Conservation (phyloP, 1,284 basidiomycete species). For the Heterobasidion irregulare region DNA sequence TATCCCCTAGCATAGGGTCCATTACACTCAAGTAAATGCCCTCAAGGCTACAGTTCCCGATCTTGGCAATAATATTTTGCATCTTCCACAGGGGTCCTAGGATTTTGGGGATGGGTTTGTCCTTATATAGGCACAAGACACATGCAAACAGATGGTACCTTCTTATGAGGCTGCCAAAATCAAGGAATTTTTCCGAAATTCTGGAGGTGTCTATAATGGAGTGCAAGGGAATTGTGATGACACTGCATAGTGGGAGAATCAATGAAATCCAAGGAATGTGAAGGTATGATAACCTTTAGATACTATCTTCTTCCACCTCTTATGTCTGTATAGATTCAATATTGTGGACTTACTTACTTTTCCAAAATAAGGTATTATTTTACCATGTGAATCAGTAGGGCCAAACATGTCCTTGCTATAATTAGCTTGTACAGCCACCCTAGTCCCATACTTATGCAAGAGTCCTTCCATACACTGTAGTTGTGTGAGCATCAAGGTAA, state of each 20-base stretch:
- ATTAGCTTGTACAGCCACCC: constrained; percentile 5
- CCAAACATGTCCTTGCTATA: background rate
- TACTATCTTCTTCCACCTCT: too few relatives aligned
- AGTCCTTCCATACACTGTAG: constrained; percentile 15
- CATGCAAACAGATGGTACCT: too few relatives aligned
- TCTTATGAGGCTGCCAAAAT: background rate
- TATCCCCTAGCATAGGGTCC: too few relatives aligned
- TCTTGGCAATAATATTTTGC: too few relatives aligned
- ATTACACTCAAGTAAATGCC: too few relatives aligned
- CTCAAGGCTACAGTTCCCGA: too few relatives aligned
- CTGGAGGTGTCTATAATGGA: background rate
- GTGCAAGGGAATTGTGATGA: too few relatives aligned
- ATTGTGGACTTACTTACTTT: constrained; percentile 7
- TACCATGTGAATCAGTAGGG: background rate
- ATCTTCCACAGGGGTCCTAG: too few relatives aligned
- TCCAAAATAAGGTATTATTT: constrained; percentile 21
- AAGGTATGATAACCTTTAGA: constrained; percentile 9
- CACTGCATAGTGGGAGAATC: too few relatives aligned
- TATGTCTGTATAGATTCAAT: constrained; percentile 2
- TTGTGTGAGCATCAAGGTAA: constrained; percentile 13
- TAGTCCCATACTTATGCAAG: constrained; percentile 7
- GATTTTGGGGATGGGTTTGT: too few relatives aligned
- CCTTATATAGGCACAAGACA: too few relatives aligned
- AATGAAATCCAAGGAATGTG: constrained; percentile 8
- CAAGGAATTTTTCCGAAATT: background rate